Evolutionary conservation across 176 grass and related monocot genomes (phyloP).

Genomic region (Oryza rufipogon): DNA sequence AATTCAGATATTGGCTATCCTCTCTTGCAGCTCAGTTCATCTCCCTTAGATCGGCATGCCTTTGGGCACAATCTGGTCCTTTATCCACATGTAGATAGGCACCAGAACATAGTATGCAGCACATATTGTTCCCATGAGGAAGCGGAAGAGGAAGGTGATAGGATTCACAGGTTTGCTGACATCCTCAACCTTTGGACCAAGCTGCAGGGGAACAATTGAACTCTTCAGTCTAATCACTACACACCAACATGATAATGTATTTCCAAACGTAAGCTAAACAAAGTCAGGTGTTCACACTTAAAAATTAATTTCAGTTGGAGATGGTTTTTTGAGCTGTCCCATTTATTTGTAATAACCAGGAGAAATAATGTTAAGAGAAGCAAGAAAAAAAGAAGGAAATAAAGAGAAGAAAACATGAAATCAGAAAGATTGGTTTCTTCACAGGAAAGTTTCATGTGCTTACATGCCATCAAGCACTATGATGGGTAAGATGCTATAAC

Average conservation of each 20-base stretch:
- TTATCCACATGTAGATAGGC: conserved; percentile 99
- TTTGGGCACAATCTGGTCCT: conserved; percentile 94
- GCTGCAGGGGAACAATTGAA: conserved; percentile 47
- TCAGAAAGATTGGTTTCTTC: background rate
- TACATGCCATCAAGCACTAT: background rate
- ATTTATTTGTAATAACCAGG: background rate
- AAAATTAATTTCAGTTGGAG: background rate
- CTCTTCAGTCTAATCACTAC: background rate
- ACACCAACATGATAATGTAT: background rate
- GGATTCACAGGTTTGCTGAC: conserved; percentile 79
- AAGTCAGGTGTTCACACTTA: background rate
- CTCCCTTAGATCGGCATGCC: conserved; percentile 76
- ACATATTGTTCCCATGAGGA: conserved; percentile 71
- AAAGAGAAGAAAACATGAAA: background rate
- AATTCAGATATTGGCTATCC: conserved; percentile 39
- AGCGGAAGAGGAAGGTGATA: conserved; percentile 68
- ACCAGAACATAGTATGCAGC: conserved; percentile 89
- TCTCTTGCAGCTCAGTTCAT: conserved; percentile 31
- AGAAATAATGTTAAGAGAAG: background rate
- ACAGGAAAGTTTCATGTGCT: background rate
- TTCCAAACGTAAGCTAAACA: background rate
- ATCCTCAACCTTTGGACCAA: conserved; percentile 88
- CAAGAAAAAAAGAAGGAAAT: background rate
- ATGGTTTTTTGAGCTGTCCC: background rate
- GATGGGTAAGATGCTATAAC: background rate